Evolutionary conservation across 2,329 filamentous ascomycete species (phyloP).

Genomic region (Volutella citrinella): DNA sequence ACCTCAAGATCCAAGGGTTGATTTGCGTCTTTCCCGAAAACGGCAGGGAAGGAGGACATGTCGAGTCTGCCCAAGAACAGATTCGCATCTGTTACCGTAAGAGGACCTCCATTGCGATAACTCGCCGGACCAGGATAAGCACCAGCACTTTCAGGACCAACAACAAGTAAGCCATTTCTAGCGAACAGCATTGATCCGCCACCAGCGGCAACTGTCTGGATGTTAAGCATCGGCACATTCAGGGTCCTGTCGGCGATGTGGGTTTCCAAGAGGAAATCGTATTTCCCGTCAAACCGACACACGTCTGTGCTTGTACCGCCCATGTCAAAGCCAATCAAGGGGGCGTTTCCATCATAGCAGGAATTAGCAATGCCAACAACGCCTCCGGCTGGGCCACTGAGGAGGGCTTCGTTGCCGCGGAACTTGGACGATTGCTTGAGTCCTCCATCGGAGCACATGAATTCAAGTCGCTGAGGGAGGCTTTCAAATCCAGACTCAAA

Average conservation of each 20-base stretch:
- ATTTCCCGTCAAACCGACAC: constrained; percentile 62
- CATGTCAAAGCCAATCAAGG: constrained; percentile 86
- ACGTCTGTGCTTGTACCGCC: constrained; percentile 89
- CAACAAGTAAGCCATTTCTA: constrained; percentile 82
- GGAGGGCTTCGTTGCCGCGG: constrained; percentile 65
- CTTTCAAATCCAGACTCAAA: constrained; percentile 17
- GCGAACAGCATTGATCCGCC: constrained; percentile 78
- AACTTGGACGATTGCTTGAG: constrained; percentile 58
- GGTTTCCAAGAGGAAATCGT: constrained; percentile 60
- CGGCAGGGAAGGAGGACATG: constrained; percentile 68
- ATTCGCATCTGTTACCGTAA: constrained; percentile 72
- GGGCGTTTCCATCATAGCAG: constrained; percentile 66
- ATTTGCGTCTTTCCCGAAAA: constrained; percentile 68
- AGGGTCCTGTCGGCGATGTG: constrained; percentile 88
- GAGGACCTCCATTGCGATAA: constrained; percentile 68
- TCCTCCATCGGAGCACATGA: constrained; percentile 52
- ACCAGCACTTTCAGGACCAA: constrained; percentile 82
- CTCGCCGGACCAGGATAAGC: constrained; percentile 76
- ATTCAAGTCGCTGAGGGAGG: constrained; percentile 9
- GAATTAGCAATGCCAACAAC: constrained; percentile 75
- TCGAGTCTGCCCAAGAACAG: constrained; percentile 59
- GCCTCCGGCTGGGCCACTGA: constrained; percentile 74
- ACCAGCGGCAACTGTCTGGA: constrained; percentile 93
- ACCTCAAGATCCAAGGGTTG: constrained; percentile 44
- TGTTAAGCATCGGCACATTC: constrained; percentile 84